Base-by-base conservation (phyloP, 2,329 filamentous ascomycete genomes). In the Verticillium zaregamsianum region DNA sequence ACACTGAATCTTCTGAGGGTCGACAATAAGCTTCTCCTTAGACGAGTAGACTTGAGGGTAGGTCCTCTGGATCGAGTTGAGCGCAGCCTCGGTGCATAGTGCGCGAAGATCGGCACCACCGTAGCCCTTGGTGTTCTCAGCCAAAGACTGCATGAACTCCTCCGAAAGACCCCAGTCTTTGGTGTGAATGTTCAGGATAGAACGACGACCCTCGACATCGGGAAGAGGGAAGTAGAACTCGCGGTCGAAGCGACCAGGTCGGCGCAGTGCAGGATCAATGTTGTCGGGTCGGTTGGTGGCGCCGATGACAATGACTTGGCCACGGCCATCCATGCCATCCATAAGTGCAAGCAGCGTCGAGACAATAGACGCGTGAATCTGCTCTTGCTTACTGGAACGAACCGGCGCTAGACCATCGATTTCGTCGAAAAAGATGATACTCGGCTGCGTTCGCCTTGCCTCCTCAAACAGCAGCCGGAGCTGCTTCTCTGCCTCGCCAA, bases 371-470 rank as follows among this genome's bases (percentile, higher is more conserved):
- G 95, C 93, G 76, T 99, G 95, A 63, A 98, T 98, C 76, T 99
- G 95, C 73, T 99, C 95, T 77, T 98, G 94, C 75, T 98, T 98
- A 76, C 94, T 97, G 14, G 95, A 98, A 68, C 95, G 86, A 37
- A 98, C 95, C 59, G 95, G 96, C 3, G 95, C 95, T 66, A 99
- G 82, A 61, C 95, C 95, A 77, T 99, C 95, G 68, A 99, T 99
- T 75, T 99, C 95, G 73, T 99, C 95, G 69, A 99, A 98, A 80
- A 99, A 99, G 74, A 99, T 99, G 76, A 99, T 99, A 74, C 94
- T 98, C 0, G 95, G 95, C 71, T 99, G 95, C 1, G 90, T 98
- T 74, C 93, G 95, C 64, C 94, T 86, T 17, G 95, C 95, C 76
- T 99, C 95, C 69, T 98, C 95, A 66, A 99, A 99, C 5, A 99